phyloP scores from a whole-genome alignment of 306 rosid genomes.

The Aeschynomene evenia region DNA sequence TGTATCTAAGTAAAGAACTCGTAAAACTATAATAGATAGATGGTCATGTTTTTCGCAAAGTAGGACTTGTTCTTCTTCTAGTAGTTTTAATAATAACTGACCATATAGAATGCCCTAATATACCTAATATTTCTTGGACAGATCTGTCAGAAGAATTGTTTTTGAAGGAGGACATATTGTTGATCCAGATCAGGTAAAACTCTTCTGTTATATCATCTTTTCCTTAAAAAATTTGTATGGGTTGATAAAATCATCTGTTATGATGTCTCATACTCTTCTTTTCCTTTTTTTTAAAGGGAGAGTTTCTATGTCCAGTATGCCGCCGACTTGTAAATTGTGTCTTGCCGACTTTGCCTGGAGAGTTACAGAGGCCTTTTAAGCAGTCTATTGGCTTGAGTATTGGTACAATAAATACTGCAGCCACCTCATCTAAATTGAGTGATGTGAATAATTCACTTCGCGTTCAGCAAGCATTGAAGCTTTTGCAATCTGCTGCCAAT shows the following conservation, averaged over 20 bases:
- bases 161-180: conserved; percentile 98
- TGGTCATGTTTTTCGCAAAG: not conserved
- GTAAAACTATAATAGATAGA: not conserved
- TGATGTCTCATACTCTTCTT: not conserved
- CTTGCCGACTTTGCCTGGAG: conserved; percentile 68
- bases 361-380: conserved; percentile 46
- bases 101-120: conserved; percentile 10
- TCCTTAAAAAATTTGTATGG: not conserved
- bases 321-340: conserved; percentile 94
- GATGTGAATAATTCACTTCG: conserved; percentile 47
- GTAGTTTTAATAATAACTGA: conserved; percentile 1
- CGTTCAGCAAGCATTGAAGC: conserved; percentile 61
- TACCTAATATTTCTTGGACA: conserved; percentile 37
- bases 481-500: conserved; percentile 69
- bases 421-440: conserved; percentile 30
- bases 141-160: conserved; percentile 83
- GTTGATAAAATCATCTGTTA: conserved; percentile 23
- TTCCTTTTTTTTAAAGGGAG: conserved; percentile 55
- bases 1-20: not conserved
- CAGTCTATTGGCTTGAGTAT: conserved; percentile 38
- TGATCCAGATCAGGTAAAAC: conserved; percentile 86
- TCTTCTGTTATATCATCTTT: not conserved
- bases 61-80: not conserved
- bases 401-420: conserved; percentile 40
- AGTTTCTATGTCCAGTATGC: conserved; percentile 95